Percentiles rank a stretch among this genome's conserved stretches.
phyloP scores from a whole-genome alignment of 164 flowering plant species.

The Chimonanthus praecox region DNA sequence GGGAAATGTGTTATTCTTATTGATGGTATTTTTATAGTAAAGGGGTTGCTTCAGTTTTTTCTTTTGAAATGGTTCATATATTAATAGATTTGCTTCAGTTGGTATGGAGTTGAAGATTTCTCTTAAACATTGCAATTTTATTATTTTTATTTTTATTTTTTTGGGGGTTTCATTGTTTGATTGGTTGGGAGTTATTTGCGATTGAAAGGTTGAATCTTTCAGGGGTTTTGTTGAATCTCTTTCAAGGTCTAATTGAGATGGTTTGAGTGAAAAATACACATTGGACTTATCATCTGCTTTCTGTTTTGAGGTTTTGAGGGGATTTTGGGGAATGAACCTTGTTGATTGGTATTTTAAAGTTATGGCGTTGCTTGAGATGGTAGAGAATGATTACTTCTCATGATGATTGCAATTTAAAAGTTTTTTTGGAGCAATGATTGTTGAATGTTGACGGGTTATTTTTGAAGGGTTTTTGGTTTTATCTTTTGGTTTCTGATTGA shows the following conservation, averaged over 20 bases:
- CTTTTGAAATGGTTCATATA: no score
- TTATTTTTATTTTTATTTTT: background rate
- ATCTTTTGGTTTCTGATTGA: no score
- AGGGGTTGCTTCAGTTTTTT: background rate
- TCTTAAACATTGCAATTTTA: background rate
- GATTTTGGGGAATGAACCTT: background rate
- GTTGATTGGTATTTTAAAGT: background rate
- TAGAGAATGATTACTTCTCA: background rate
- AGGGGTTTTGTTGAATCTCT: background rate
- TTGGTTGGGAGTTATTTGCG: background rate
- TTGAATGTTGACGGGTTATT: no score
- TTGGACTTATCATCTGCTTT: background rate
- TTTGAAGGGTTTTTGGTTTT: no score
- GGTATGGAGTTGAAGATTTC: background rate
- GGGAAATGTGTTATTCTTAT: slow-evolving; percentile 8
- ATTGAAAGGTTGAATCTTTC: background rate
- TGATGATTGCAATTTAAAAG: background rate
- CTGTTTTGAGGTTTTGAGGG: background rate
- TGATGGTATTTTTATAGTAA: slow-evolving; percentile 13
- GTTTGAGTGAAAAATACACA: background rate
- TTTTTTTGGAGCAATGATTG: no score
- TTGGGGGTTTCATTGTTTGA: background rate
- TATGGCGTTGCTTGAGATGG: background rate
- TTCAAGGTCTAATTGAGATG: background rate
- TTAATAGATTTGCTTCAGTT: background rate